Evolutionary conservation across 768 basidiomycete species (phyloP), one percentile per base, ranked within the genome.

Genomic region (Hemileccinum rubropunctum): DNA sequence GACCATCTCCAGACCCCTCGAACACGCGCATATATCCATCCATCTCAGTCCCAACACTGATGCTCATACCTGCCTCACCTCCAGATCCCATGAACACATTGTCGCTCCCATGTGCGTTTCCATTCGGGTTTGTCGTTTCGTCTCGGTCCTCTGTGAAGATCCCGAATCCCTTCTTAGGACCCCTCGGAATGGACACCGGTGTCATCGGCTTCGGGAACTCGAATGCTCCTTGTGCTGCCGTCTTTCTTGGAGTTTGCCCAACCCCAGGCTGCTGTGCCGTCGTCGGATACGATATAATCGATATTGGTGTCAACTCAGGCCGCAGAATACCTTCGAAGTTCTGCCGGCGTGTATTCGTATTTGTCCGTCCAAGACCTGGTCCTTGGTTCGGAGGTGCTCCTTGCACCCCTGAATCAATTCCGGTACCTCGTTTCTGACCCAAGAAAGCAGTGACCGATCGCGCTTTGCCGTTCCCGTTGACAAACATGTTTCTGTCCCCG

Each of bases 11-110:
- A 26, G 53, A 27, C 28, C 39, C 45, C 26, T 51, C 58, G 20
- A 53, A 44, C 17, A 15, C 26, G 46, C 56, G 64, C 64, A 66
- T 65, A 66, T 65, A 65, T 8, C 56, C 64, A 50, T 51, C 41
- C 23, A 49, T 21, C 21, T 51, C 47, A 6, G 42, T 18, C 6
- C 50, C 53, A 36, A 34, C n/a, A 28, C 38, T 35, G 3, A 21
- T 6, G 18, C 34, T 42, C 18, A 38, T 20, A 12, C 43, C 51
- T n/a, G 26, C 26, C 18, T 52, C 55, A 0, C 44, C 52, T 13
- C 47, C 53, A 14, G 49, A 32, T 18, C 28, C 41, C 48, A 50
- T 47, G 23, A 54, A 45, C 28, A 40, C 3, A 20, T 23, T 33
- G 1, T 41, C n/a, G 20, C 33, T 32, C 7, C 15, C 40, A 14